A percentile compares a stretch with the other conserved stretches of the same genome.
Evolutionary conservation across 1,139 yeast genomes (phyloP).

Genomic region (Entelexis sorbosivorans): DNA sequence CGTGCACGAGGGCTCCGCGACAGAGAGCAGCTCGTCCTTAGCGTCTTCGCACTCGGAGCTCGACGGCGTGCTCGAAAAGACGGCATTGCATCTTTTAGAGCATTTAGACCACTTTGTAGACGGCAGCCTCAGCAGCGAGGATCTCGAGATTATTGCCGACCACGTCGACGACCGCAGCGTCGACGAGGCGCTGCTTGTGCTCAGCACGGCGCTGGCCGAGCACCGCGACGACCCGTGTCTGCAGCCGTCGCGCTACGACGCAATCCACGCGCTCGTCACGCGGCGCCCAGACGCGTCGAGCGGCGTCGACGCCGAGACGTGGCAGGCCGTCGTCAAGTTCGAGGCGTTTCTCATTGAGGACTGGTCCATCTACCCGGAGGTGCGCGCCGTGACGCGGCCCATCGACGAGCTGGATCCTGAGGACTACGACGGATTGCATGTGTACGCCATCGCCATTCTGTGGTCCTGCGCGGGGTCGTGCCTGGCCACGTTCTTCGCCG

Average conservation of each 20-base stretch:
- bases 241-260: constrained; percentile 25
- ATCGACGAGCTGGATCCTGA: constrained; percentile 36
- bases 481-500: constrained; percentile 47
- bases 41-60: not conserved
- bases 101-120: constrained; percentile 10
- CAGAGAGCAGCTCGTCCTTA: not conserved
- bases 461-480: constrained; percentile 50
- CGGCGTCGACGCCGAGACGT: not conserved
- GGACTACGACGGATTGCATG: constrained; percentile 47
- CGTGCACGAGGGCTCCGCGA: not conserved
- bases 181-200: constrained; percentile 34
- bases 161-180: constrained; percentile 19
- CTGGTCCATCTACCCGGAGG: constrained; percentile 56
- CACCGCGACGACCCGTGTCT: constrained; percentile 43
- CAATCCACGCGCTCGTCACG: not conserved
- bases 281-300: not conserved
- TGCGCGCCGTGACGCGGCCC: constrained; percentile 47
- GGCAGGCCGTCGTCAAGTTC: constrained; percentile 28
- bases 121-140: constrained; percentile 15
- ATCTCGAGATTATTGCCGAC: constrained; percentile 17
- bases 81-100: not conserved
- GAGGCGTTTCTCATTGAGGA: constrained; percentile 42
- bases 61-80: not conserved
- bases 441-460: constrained; percentile 44
- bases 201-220: constrained; percentile 33